Evolutionary conservation across 495 filamentous ascomycete genomes (phyloP), one percentile per base, ranked within the genome.

Genomic region (Rusavskia elegans): DNA sequence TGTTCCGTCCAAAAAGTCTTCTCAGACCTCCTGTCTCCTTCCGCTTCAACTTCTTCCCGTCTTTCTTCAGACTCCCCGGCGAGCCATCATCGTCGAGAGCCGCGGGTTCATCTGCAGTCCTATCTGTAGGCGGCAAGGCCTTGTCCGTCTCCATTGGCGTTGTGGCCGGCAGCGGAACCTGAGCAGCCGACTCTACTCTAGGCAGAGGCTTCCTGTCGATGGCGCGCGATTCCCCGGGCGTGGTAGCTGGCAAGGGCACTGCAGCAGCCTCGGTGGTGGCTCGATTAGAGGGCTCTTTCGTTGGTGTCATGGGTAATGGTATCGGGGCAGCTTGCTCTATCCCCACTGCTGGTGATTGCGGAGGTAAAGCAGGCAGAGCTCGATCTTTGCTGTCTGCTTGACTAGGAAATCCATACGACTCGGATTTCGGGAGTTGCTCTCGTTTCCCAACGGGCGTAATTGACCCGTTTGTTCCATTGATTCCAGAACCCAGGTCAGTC

Each of bases 1-100:
- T 72, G 59, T 71, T 71, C 61, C 71, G 74, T 27, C 63, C 65
- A 54, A 76, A 76, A 60, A 76, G 67, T 46, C 59, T 65, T 62
- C 74, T 75, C 54, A 76, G 68, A 19, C 66, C 68, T 45, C 63
- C 64, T 20, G 46, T 54, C 20, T 66, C 60, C 58, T 74, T 74
- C 67, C 74, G 75, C 59, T 70, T 73, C 39, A 71, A 49, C 53
- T 70, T 73, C 54, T 67, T 70, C 2, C 55, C 45, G 8, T 21
- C 45, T 39, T 19, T 23, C 35, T 53, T 56, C 40, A 44, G 55
- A 30, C 52, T 59, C 45, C 58, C 60, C 29, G 59, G 60, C 10
- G 59, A 55, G 20, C 4, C 11, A 0, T 50, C 21, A 20, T 29
- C n/a, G 50, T 13, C 35, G 50, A 38, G n/a, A 29, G 30, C 16